phyloP scores from a whole-genome alignment of 805 yeast species.

The Zygotorulaspora sp. region DNA sequence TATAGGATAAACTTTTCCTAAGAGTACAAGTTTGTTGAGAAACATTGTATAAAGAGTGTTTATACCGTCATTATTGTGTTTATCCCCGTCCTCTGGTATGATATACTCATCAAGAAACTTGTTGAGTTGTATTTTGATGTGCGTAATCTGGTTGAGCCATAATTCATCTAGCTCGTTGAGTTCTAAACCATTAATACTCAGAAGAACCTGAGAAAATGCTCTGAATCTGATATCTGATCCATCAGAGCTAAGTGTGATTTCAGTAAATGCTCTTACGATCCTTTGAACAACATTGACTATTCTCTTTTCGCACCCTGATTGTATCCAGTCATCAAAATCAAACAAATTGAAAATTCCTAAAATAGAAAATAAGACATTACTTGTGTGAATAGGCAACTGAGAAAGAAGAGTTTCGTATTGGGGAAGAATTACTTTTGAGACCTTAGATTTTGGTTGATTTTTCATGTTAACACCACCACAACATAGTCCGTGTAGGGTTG shows the following conservation, averaged over 20 bases:
- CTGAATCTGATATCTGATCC: slow-evolving; percentile 13
- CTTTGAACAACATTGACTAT: slow-evolving; percentile 18
- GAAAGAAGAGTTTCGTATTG: slow-evolving; percentile 22
- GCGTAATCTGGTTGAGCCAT: slow-evolving; percentile 24
- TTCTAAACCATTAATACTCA: slow-evolving; percentile 20
- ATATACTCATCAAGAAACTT: slow-evolving; percentile 25
- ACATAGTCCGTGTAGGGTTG: slow-evolving; percentile 30
- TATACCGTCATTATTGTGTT: slow-evolving; percentile 12
- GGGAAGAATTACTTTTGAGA: slow-evolving; percentile 24
- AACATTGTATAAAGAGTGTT: slow-evolving; percentile 22
- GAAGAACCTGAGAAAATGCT: slow-evolving; percentile 19
- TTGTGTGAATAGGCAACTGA: slow-evolving; percentile 24
- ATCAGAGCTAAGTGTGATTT: slow-evolving; percentile 13
- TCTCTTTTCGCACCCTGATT: slow-evolving; percentile 23
- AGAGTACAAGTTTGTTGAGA: slow-evolving; percentile 27
- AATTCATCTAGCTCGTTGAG: slow-evolving; percentile 24
- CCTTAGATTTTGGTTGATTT: slow-evolving; percentile 21
- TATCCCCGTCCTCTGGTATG: slow-evolving; percentile 3
- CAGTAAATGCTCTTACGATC: slow-evolving; percentile 23
- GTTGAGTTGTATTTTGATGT: slow-evolving; percentile 20
- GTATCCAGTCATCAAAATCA: slow-evolving; percentile 32
- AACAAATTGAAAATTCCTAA: slow-evolving; percentile 27
- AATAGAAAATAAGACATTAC: slow-evolving; percentile 21
- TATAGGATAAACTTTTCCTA: slow-evolving; percentile 28
- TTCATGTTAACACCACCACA: slow-evolving; percentile 26